Conservation (phyloP, 805 yeast species). For the Kluyveromyces dobzhanskii region DNA sequence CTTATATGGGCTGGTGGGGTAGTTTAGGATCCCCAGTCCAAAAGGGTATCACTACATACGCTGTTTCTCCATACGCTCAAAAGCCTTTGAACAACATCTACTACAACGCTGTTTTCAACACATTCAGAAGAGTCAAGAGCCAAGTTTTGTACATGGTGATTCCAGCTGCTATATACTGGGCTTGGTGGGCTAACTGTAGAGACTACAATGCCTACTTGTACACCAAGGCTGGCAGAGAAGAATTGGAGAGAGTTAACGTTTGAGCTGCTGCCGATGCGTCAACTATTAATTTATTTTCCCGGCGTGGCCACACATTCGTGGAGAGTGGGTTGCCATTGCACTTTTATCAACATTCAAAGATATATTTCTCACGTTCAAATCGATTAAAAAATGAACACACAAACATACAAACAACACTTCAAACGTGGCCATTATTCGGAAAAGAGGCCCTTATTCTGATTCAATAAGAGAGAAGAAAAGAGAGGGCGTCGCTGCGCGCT, state of each 20-base stretch:
- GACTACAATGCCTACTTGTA: conserved; percentile 89
- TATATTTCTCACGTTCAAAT: too few species aligned
- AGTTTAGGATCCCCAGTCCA: conserved; percentile 78
- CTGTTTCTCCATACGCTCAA: conserved; percentile 91
- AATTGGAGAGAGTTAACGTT: conserved; percentile 57
- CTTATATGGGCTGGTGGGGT: conserved; percentile 99
- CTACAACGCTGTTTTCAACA: conserved; percentile 83
- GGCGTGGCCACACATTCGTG: too few species aligned
- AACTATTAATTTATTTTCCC: too few species aligned
- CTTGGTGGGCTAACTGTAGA: conserved; percentile 79
- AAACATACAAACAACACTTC: too few species aligned
- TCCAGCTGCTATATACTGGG: conserved; percentile 78
- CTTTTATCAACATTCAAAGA: too few species aligned
- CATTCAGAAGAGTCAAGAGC: conserved; percentile 84
- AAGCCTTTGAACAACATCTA: conserved; percentile 82
- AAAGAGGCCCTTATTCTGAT: too few species aligned
- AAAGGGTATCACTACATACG: conserved; percentile 77
- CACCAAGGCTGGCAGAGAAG: conserved; percentile 97
- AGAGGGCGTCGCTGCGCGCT: too few species aligned
- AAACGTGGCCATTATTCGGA: too few species aligned
- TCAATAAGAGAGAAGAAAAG: too few species aligned
- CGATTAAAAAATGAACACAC: too few species aligned
- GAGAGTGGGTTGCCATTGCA: too few species aligned
- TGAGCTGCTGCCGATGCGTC: too few species aligned
- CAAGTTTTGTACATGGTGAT: conserved; percentile 71